phyloP scores from a whole-genome alignment of 306 rosid species.

The Lathyrus sativus region DNA sequence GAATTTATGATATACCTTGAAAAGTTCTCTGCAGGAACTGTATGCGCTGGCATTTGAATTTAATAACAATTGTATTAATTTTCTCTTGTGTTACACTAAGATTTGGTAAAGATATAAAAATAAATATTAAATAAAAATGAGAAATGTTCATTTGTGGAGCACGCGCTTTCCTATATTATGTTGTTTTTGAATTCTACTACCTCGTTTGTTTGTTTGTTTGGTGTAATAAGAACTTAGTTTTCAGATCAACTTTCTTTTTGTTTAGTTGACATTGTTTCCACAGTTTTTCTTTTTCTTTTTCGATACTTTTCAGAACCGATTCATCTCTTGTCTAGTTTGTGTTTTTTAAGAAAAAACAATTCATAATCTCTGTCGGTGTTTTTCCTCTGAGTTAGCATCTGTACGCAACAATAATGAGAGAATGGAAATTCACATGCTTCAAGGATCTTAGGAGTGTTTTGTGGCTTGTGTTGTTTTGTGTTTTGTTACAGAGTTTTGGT shows the following conservation, averaged over 20 bases:
- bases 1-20: not conserved
- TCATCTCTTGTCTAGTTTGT: not conserved
- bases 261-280: not conserved
- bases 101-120: not conserved
- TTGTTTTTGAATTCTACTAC: not conserved
- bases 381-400: not conserved
- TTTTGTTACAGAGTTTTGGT: slow-evolving; percentile 9
- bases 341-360: not conserved
- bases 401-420: not conserved
- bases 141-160: slow-evolving; percentile 4
- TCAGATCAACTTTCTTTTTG: not conserved
- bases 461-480: not conserved
- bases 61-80: not conserved
- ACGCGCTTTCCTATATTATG: slow-evolving; percentile 7
- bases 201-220: slow-evolving; percentile 2
- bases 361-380: not conserved
- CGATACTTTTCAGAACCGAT: slow-evolving; percentile 21
- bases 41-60: not conserved
- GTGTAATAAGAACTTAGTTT: not conserved
- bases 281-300: not conserved
- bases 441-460: not conserved
- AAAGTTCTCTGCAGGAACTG: not conserved
- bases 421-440: slow-evolving; percentile 5
- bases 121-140: not conserved
- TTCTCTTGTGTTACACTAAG: not conserved